phyloP scores from a whole-genome alignment of 2,329 filamentous ascomycete genomes.

The Curvularia hawaiiensis region DNA sequence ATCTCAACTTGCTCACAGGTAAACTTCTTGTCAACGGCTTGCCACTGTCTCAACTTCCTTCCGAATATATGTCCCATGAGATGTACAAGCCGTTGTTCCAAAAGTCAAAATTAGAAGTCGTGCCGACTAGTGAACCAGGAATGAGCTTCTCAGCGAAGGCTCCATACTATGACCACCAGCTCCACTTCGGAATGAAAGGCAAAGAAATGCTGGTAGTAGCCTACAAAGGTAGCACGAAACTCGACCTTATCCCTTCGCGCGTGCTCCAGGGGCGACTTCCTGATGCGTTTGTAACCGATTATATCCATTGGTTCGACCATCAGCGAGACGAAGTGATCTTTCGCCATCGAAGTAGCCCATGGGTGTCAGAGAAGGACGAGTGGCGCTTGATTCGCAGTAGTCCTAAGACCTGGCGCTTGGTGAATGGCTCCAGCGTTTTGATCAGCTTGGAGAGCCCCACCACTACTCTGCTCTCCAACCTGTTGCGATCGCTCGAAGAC shows the following conservation, averaged over 20 bases:
- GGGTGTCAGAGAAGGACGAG: not conserved
- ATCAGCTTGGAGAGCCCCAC: slow-evolving; percentile 18
- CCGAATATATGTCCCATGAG: slow-evolving; percentile 49
- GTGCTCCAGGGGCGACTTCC: slow-evolving; percentile 44
- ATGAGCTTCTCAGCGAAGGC: slow-evolving; percentile 51
- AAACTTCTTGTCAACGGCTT: slow-evolving; percentile 59
- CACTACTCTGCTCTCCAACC: slow-evolving; percentile 1
- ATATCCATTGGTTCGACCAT: slow-evolving; percentile 24
- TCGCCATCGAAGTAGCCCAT: slow-evolving; percentile 13
- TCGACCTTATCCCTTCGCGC: slow-evolving; percentile 44
- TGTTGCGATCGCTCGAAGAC: slow-evolving; percentile 27
- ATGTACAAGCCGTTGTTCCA: slow-evolving; percentile 55
- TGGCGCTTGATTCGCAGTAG: slow-evolving; percentile 26
- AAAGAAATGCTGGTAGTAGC: slow-evolving; percentile 34
- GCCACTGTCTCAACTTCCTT: slow-evolving; percentile 56
- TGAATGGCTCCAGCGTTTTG: slow-evolving; percentile 7
- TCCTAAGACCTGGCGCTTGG: slow-evolving; percentile 23
- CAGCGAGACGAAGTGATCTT: slow-evolving; percentile 18
- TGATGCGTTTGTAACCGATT: slow-evolving; percentile 23
- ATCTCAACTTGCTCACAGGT: slow-evolving; percentile 59
- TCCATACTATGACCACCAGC: slow-evolving; percentile 16
- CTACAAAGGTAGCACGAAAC: not conserved
- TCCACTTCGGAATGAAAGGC: slow-evolving; percentile 47
- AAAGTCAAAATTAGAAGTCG: slow-evolving; percentile 50
- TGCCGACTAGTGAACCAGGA: slow-evolving; percentile 46